These are phyloP conservation scores for Colletotrichum theobromicola DNA, from an alignment of 2,329 filamentous ascomycete genomes.

Conservation along the genomic window DNA sequence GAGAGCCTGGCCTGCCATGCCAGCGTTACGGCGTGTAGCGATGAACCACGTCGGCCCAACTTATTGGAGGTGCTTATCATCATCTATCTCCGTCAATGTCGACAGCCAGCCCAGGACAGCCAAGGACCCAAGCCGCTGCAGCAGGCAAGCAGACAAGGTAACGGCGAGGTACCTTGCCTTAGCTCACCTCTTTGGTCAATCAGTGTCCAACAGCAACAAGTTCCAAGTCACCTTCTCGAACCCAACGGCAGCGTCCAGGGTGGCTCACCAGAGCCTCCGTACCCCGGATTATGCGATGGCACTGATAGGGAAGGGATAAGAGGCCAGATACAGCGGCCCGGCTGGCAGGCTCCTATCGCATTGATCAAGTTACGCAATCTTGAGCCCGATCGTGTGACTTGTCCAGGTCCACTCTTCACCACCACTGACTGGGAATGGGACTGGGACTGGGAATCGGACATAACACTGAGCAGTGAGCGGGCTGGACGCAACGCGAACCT, in stretches of 20 bases:
- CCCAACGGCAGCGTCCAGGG: neutral
- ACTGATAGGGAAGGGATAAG: neutral
- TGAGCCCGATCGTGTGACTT: constrained; percentile 9
- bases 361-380: constrained; percentile 17
- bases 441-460: neutral
- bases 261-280: constrained; percentile 1
- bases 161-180: neutral
- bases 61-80: neutral
- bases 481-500: neutral
- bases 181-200: neutral
- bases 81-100: neutral
- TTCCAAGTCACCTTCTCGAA: constrained; percentile 3
- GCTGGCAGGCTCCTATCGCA: constrained; percentile 14
- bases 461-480: neutral
- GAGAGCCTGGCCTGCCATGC: neutral
- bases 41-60: neutral
- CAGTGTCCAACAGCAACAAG: neutral
- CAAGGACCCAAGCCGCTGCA: neutral
- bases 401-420: constrained; percentile 10
- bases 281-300: constrained; percentile 15
- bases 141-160: neutral
- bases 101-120: neutral
- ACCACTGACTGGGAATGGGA: neutral
- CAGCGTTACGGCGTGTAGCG: neutral
- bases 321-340: neutral